Evolutionary conservation across 805 yeast genomes (phyloP).

Genomic region (Debaryomyces maramus): DNA sequence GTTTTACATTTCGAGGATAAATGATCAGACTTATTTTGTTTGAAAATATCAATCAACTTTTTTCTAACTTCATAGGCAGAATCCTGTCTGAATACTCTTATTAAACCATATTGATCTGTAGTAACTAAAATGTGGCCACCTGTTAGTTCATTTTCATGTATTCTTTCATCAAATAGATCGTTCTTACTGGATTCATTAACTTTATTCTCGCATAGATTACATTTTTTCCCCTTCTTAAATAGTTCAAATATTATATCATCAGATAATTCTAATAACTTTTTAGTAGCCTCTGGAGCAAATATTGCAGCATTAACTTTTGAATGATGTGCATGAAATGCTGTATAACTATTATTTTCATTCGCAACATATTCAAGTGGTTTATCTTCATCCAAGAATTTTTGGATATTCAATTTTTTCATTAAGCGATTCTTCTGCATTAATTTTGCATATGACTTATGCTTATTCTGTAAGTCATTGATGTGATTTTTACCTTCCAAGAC

Average conservation of each 20-base stretch:
- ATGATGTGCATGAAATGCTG: constrained; percentile 76
- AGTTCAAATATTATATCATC: constrained; percentile 80
- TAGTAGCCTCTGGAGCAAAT: constrained; percentile 73
- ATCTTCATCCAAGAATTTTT: constrained; percentile 27
- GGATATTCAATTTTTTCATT: constrained; percentile 24
- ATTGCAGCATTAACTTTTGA: constrained; percentile 71
- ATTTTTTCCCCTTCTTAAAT: constrained; percentile 23
- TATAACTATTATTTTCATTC: constrained; percentile 59
- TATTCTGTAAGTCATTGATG: constrained; percentile 28
- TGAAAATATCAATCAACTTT: constrained; percentile 15
- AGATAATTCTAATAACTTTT: constrained; percentile 63
- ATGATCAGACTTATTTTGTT: constrained; percentile 7
- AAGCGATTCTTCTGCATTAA: constrained; percentile 28
- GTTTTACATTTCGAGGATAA: neutral
- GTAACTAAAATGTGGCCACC: constrained; percentile 63
- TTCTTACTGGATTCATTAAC: neutral
- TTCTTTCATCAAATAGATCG: neutral
- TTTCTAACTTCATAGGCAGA: constrained; percentile 50
- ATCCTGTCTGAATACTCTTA: constrained; percentile 80
- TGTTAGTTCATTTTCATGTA: neutral
- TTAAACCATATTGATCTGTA: constrained; percentile 70
- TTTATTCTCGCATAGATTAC: constrained; percentile 8
- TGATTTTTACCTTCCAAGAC: constrained; percentile 35
- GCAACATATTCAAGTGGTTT: constrained; percentile 24
- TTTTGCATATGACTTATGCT: constrained; percentile 28